These are phyloP conservation scores for Pleurotus djamor DNA, from an alignment of 768 basidiomycete species.

Conservation along the genomic window DNA sequence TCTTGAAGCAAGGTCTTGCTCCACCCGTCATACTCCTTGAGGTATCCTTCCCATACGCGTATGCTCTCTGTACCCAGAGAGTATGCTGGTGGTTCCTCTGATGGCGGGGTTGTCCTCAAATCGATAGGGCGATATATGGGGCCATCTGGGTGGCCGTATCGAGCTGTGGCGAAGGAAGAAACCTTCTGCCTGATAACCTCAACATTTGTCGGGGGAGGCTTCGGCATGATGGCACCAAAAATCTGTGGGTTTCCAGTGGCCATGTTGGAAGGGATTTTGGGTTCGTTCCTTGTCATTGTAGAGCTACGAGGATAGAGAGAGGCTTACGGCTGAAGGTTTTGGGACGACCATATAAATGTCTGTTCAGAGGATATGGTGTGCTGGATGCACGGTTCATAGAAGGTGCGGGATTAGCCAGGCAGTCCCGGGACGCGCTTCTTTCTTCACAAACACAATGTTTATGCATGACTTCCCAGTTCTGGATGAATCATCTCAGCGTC, in stretches of 20 bases:
- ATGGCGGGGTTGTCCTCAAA: not conserved
- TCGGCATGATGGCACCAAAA: not conserved
- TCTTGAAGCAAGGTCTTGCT: not conserved
- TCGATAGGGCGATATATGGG: not conserved
- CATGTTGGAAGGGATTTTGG: not conserved
- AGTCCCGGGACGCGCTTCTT: too few species aligned
- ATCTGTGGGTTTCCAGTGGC: not conserved
- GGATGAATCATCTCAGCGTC: too few species aligned
- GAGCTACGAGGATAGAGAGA: not conserved
- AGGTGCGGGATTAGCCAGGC: too few species aligned
- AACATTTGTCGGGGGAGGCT: not conserved
- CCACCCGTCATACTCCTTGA: not conserved
- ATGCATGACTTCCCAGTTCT: too few species aligned
- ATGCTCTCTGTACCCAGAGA: not conserved
- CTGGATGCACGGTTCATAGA: not conserved
- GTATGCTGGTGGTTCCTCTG: not conserved
- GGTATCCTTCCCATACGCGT: not conserved
- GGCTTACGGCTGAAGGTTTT: not conserved
- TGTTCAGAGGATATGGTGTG: not conserved
- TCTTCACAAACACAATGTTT: too few species aligned
- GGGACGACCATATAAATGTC: not conserved
- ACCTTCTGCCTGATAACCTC: not conserved
- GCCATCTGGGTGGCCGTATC: not conserved
- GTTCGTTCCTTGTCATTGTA: not conserved
- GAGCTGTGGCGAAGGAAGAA: not conserved